Conservation (phyloP, 371 early-diverging fungal genomes). For the Saksenaea vasiformis region DNA sequence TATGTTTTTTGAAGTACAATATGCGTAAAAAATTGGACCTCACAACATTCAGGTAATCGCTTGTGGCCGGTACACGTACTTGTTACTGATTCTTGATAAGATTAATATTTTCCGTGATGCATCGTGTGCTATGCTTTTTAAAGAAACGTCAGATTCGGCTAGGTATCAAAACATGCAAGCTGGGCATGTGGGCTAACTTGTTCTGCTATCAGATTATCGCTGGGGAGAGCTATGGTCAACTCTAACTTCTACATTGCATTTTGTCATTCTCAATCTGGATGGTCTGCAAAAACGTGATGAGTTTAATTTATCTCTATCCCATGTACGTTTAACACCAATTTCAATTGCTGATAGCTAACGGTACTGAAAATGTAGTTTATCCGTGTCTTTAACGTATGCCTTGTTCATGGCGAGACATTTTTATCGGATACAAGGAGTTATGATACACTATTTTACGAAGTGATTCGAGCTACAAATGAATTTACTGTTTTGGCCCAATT, state of each 20-base stretch:
- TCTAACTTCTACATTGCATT: conserved; percentile 43
- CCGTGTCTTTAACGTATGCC: conserved; percentile 52
- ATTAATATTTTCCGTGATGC: conserved; percentile 41
- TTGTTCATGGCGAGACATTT: conserved; percentile 53
- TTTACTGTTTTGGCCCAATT: conserved; percentile 39
- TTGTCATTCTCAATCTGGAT: conserved; percentile 39
- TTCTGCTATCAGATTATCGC: conserved; percentile 43
- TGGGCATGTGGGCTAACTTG: too few relatives aligned
- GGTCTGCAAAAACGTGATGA: conserved; percentile 29
- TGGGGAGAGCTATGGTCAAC: conserved; percentile 59
- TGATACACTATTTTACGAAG: conserved; percentile 56
- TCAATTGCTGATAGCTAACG: background rate
- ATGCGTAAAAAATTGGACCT: conserved; percentile 57
- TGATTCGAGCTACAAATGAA: conserved; percentile 50
- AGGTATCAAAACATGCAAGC: too few relatives aligned
- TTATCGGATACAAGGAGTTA: conserved; percentile 55
- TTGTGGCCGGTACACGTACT: background rate
- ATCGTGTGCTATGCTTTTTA: conserved; percentile 42
- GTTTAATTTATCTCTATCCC: conserved; percentile 35
- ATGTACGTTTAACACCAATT: conserved; percentile 21
- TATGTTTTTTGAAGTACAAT: conserved; percentile 56
- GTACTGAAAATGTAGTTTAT: conserved; percentile 30
- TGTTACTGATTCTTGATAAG: conserved; percentile 12
- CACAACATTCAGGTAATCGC: conserved; percentile 49
- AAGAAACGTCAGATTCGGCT: conserved; percentile 44